phyloP scores from a whole-genome alignment of 306 rosid species.

The Arachis stenosperma region DNA sequence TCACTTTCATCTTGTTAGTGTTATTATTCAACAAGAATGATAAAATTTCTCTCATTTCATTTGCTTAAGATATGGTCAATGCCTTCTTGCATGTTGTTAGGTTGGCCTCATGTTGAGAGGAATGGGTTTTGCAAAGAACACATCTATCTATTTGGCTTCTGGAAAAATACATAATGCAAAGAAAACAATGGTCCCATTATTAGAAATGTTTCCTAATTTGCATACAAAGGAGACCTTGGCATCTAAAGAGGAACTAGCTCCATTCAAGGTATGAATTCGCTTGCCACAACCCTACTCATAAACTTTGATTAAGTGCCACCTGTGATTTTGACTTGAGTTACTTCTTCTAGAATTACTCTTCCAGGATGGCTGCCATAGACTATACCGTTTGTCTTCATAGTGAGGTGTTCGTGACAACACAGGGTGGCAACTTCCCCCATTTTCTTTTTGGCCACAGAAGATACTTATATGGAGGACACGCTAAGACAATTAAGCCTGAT shows the following conservation, averaged over 20 bases:
- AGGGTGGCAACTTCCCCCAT: conserved; percentile 99
- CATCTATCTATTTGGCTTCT: conserved; percentile 88
- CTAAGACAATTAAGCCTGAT: conserved; percentile 95
- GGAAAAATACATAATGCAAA: conserved; percentile 85
- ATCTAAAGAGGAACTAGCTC: conserved; percentile 80
- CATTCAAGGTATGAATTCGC: conserved; percentile 60
- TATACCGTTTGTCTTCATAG: conserved; percentile 98
- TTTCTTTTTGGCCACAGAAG: conserved; percentile 93
- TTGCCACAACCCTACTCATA: conserved; percentile 10
- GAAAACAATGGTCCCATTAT: conserved; percentile 80
- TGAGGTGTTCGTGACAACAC: conserved; percentile 98
- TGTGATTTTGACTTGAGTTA: conserved; percentile 52
- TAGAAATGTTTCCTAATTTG: conserved; percentile 93
- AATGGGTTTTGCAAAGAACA: conserved; percentile 88
- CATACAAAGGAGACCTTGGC: conserved; percentile 84
- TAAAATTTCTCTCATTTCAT: not conserved
- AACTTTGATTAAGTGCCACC: conserved; percentile 10
- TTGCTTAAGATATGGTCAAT: conserved; percentile 12
- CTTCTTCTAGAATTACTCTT: conserved; percentile 79
- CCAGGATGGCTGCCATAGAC: conserved; percentile 99
- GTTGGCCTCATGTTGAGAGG: conserved; percentile 98
- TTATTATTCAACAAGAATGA: too few relatives aligned
- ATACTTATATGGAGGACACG: conserved; percentile 91
- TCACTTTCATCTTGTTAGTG: not conserved
- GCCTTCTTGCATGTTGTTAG: conserved; percentile 51